phyloP scores from a whole-genome alignment of 768 basidiomycete genomes.

The Lactarius indigo region DNA sequence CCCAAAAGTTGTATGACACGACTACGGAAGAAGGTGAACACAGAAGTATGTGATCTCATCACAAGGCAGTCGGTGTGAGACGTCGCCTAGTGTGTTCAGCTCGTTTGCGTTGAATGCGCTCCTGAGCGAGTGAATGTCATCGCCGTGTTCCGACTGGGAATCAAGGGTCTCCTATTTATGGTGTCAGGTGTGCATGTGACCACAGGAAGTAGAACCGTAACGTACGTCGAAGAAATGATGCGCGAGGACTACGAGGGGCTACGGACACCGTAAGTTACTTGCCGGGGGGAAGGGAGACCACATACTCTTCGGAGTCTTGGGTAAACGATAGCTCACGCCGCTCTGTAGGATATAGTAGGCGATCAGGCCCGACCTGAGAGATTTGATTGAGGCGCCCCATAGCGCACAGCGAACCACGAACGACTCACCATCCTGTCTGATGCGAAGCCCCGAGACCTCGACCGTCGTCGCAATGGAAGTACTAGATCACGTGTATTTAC shows the following conservation, averaged over 20 bases:
- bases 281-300: not conserved
- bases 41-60: constrained; percentile 28
- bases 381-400: not conserved
- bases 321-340: constrained; percentile 82
- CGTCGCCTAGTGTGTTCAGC: constrained; percentile 57
- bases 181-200: constrained; percentile 10
- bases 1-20: not conserved
- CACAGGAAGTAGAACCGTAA: constrained; percentile 21
- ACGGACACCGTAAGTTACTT: constrained; percentile 16
- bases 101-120: constrained; percentile 60
- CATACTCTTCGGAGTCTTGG: constrained; percentile 93
- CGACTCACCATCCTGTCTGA: constrained; percentile 88
- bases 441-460: constrained; percentile 95
- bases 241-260: constrained; percentile 88
- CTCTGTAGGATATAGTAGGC: constrained; percentile 91
- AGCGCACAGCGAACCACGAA: not conserved
- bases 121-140: constrained; percentile 58
- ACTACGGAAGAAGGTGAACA: not conserved
- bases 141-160: constrained; percentile 67
- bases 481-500: constrained; percentile 42
- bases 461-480: constrained; percentile 95
- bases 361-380: constrained; percentile 75
- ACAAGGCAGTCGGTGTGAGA: constrained; percentile 72
- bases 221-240: constrained; percentile 93
- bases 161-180: constrained; percentile 65